Conservation (phyloP, 768 basidiomycete genomes). For the Rubroboletus pulcherrimus region DNA sequence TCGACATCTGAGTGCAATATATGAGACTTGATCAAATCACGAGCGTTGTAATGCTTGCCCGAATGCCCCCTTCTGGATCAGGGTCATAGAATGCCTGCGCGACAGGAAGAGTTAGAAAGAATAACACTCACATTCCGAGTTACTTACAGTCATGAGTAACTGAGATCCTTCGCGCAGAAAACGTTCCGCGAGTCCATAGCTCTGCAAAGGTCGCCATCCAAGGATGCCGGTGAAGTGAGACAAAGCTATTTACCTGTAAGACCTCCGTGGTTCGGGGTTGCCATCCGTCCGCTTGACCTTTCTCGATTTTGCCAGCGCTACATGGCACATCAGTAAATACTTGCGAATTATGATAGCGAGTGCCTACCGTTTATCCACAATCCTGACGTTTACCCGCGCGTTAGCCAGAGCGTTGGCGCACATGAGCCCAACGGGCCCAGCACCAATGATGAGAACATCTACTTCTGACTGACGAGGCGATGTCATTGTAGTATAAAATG, state of each 20-base stretch:
- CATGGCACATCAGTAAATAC: background rate
- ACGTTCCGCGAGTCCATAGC: constrained; percentile 67
- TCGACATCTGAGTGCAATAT: constrained; percentile 45
- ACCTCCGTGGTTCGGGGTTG: constrained; percentile 37
- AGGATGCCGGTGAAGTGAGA: background rate
- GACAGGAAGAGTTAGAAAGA: background rate
- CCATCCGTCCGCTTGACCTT: constrained; percentile 30
- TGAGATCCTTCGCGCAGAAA: constrained; percentile 59
- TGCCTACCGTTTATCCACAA: constrained; percentile 39
- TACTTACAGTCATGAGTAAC: constrained; percentile 60
- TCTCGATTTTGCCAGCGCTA: constrained; percentile 14
- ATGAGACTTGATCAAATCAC: background rate
- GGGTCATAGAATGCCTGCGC: constrained; percentile 74
- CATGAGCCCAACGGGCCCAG: constrained; percentile 42
- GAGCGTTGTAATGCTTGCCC: constrained; percentile 34
- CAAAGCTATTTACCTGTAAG: constrained; percentile 34
- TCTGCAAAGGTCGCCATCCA: constrained; percentile 37
- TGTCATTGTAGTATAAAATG: constrained; percentile 9
- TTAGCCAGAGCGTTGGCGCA: constrained; percentile 38
- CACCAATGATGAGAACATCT: constrained; percentile 41
- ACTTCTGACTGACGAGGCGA: constrained; percentile 27
- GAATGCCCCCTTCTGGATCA: constrained; percentile 53
- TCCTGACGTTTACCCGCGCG: constrained; percentile 35
- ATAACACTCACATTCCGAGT: background rate
- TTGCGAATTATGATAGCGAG: background rate